phyloP scores from a whole-genome alignment of 2,329 filamentous ascomycete genomes.

The Fusarium concolor region DNA sequence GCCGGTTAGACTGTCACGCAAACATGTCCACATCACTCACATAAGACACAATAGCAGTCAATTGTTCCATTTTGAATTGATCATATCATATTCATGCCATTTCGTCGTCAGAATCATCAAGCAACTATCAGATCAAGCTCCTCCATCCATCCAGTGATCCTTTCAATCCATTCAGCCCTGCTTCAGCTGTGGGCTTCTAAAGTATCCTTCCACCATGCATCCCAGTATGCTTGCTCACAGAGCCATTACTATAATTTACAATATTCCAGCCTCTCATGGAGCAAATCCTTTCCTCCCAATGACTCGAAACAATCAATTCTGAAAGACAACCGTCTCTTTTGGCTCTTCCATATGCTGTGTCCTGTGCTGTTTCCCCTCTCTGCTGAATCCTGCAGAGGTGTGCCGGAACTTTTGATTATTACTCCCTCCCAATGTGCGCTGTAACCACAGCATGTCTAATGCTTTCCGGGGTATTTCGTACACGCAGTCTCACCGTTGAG shows the following conservation, averaged over 20 bases:
- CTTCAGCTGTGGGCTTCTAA: conserved; percentile 16
- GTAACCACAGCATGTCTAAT: conserved; percentile 47
- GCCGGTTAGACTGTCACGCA: not conserved
- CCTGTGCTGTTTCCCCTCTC: conserved; percentile 33
- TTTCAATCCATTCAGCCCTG: conserved; percentile 18
- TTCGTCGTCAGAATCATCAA: conserved; percentile 49
- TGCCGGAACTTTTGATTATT: conserved; percentile 45
- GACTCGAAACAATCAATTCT: conserved; percentile 32
- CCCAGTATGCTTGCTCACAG: conserved; percentile 26
- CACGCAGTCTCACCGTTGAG: conserved; percentile 46
- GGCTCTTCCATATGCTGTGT: conserved; percentile 27
- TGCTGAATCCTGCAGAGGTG: conserved; percentile 37
- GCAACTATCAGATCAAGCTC: conserved; percentile 44
- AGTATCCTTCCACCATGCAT: conserved; percentile 18
- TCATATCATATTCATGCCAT: conserved; percentile 52
- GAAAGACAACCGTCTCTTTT: conserved; percentile 32
- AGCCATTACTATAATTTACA: conserved; percentile 47
- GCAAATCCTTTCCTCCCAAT: conserved; percentile 29
- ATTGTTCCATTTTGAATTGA: conserved; percentile 38
- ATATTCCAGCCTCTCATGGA: conserved; percentile 27
- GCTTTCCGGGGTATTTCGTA: conserved; percentile 47
- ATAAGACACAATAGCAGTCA: not conserved
- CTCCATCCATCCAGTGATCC: conserved; percentile 25
- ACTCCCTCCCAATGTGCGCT: conserved; percentile 44
- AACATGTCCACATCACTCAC: not conserved